Evolutionary conservation across 495 filamentous ascomycete genomes (phyloP).

Genomic region (Talaromyces wortmannii): DNA sequence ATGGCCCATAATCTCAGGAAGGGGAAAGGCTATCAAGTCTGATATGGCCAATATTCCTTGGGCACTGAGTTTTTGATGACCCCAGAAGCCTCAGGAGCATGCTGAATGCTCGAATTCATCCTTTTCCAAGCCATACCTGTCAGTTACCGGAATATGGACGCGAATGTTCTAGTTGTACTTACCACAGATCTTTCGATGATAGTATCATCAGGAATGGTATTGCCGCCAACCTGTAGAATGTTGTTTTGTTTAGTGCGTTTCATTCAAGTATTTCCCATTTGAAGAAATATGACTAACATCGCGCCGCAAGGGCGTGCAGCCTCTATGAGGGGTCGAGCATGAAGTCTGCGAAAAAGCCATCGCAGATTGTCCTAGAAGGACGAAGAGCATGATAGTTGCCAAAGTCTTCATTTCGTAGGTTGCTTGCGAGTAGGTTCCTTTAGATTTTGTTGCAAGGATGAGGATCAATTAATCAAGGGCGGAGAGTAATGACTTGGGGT

Average conservation of each 20-base stretch:
- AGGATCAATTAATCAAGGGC: neutral
- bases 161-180: neutral
- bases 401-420: neutral
- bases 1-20: neutral
- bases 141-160: neutral
- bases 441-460: neutral
- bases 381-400: neutral
- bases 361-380: neutral
- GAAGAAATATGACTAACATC: neutral
- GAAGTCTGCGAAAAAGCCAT: neutral
- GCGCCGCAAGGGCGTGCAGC: neutral
- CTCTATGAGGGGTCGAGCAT: neutral
- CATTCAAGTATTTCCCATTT: neutral
- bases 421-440: neutral
- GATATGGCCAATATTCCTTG: neutral
- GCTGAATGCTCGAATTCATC: neutral
- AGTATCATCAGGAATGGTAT: neutral
- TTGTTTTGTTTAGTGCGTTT: neutral
- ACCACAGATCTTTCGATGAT: neutral
- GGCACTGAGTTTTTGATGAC: neutral
- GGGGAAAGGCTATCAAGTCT: neutral
- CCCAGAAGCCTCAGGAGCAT: neutral
- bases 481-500: neutral
- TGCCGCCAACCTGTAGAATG: neutral
- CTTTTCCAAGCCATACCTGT: neutral